Evolutionary conservation across 768 basidiomycete genomes (phyloP).

Genomic region (Dendrothele bispora): DNA sequence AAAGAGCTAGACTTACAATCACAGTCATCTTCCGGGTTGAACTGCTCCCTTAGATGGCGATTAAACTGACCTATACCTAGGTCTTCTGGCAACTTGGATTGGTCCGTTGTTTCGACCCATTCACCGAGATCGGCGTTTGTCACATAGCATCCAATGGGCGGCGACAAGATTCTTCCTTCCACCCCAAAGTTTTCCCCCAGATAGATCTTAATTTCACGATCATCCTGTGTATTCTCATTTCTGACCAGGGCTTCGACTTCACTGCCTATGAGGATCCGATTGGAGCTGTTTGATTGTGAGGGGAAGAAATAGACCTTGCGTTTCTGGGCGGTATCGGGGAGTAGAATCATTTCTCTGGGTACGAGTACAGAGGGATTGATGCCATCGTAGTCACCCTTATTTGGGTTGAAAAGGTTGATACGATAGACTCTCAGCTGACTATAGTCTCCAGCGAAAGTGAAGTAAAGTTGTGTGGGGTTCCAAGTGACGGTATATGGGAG

Average conservation of each 20-base stretch:
- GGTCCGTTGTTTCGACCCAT: conserved; percentile 15
- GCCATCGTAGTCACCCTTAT: background rate
- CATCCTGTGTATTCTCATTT: background rate
- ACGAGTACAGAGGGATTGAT: conserved; percentile 9
- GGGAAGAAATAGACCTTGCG: conserved; percentile 24
- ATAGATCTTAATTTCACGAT: background rate
- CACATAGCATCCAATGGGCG: conserved; percentile 18
- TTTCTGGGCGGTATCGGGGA: conserved; percentile 18
- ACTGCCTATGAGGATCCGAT: conserved; percentile 15
- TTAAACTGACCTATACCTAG: conserved; percentile 23
- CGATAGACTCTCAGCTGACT: conserved; percentile 16
- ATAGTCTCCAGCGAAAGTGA: conserved; percentile 15
- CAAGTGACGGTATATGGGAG: conserved; percentile 27
- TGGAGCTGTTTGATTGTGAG: background rate
- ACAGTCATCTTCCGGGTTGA: conserved; percentile 24
- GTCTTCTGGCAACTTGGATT: conserved; percentile 10
- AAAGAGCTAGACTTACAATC: conserved; percentile 15
- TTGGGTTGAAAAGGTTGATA: conserved; percentile 19
- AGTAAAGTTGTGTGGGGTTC: conserved; percentile 21
- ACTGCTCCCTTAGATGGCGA: conserved; percentile 20
- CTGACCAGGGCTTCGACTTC: conserved; percentile 4
- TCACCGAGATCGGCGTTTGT: conserved; percentile 20
- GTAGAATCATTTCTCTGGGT: conserved; percentile 16
- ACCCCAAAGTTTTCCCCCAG: background rate
- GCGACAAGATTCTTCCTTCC: conserved; percentile 2